Base-by-base conservation (phyloP, 495 filamentous ascomycete genomes). In the Parachaetomium inaequale region DNA sequence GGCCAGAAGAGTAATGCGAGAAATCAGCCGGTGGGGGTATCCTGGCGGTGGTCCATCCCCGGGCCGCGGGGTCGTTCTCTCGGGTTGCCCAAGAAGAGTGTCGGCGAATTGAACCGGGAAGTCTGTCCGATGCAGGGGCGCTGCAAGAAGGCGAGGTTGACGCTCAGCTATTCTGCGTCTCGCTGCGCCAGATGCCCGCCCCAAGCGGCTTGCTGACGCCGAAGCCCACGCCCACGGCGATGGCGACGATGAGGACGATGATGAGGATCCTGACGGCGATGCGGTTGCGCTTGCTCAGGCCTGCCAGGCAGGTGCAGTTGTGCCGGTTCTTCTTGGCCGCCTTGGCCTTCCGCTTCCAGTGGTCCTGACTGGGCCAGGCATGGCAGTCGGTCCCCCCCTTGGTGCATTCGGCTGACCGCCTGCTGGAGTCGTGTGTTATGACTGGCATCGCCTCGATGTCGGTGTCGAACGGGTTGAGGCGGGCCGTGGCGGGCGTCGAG, bases 181-280 rank as follows among this genome's bases (percentile, higher is more conserved):
- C 65, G 68, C 68, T 73, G 49, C 63, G 66, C 78, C 77, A 81
- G 63, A 80, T 76, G 29, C 71, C 72, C 8, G 79, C 78, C 28
- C 77, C 76, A 4, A 80, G 71, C 4, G 78, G 74, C 65, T 80
- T 82, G 73, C 79, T 82, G 65, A 82, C 70, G 51, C 79, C 78
- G 50, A 81, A 69, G 32, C 79, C 78, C 8, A 82, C 75, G 43
- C 68, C 78, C 21, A 82, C 74, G 15, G 77, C 79, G 54, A 78
- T 69, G 53, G 76, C 78, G 59, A 81, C 62, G 42, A 82, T 69
- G 15, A 80, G 64, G 31, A 81, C 38, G 29, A 71, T 72, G 57
- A 80, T 73, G 51, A 74, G 65, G 42, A 78, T 65, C 67, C 77
- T 76, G 65, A 68, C 65, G n/a, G 78, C 68, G 58, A 81, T 74